phyloP scores from a whole-genome alignment of 331 rosid species.

The Rhamnella rubrinervis region DNA sequence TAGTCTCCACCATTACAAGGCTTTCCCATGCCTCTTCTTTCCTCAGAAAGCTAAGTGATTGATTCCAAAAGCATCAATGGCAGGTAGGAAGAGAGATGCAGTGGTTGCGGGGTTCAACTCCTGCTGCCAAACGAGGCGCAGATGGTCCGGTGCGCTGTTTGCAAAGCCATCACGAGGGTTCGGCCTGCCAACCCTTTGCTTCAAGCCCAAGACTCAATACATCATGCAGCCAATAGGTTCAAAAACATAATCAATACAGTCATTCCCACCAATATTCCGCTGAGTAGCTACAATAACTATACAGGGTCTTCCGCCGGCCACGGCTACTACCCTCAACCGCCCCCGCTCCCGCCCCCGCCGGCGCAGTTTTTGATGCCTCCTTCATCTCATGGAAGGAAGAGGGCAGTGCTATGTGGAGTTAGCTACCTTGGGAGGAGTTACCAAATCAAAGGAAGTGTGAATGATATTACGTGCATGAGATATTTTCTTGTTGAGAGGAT shows the following conservation, averaged over 20 bases:
- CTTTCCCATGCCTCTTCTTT: not conserved
- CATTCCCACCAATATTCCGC: not conserved
- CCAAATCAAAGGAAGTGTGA: constrained; percentile 39
- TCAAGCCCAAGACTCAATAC: constrained; percentile 8
- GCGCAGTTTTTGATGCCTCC: constrained; percentile 6
- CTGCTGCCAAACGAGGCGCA: constrained; percentile 32
- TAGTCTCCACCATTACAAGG: not conserved
- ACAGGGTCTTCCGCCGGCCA: not conserved
- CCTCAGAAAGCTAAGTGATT: not conserved
- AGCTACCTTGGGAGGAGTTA: constrained; percentile 30
- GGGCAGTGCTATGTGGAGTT: constrained; percentile 50
- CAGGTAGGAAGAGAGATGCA: constrained; percentile 30
- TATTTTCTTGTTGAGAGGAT: constrained; percentile 36
- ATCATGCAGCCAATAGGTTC: not conserved
- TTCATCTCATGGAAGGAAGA: constrained; percentile 33
- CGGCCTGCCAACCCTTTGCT: constrained; percentile 17
- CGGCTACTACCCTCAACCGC: constrained; percentile 9
- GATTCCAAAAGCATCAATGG: not conserved
- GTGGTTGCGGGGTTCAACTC: constrained; percentile 32
- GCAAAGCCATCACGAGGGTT: constrained; percentile 34
- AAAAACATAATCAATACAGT: not conserved
- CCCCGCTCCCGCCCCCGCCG: constrained; percentile 17
- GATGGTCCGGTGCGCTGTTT: constrained; percentile 32
- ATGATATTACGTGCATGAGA: constrained; percentile 42
- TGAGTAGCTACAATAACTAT: not conserved